Base-by-base conservation (phyloP, 2,329 filamentous ascomycete genomes). In the Fusarium anguioides region DNA sequence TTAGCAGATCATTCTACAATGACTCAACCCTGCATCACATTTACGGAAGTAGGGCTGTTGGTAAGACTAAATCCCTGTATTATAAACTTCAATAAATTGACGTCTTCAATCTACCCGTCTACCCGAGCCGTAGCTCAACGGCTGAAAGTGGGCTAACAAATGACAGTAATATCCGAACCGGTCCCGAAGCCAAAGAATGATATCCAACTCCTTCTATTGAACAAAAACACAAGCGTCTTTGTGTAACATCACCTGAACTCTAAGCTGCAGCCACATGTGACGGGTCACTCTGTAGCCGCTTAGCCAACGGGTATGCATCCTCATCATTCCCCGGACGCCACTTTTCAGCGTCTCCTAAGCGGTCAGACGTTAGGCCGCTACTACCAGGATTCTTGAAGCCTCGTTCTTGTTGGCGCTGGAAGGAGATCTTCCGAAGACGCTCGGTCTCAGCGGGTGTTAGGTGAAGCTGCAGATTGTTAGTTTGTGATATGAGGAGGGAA, bases 401-500 rank as follows among this genome's bases (percentile, higher is more conserved):
- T 12, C 55, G 37, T 6, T 65, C 55, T 2, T 47, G 18, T 8
- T 65, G 62, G 5, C 60, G 62, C 15, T 61, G 44, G 4, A 31
- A 51, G 0, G 60, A 65, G 3, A 65, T 23, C 8, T 44, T 61
- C 0, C 60, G 55, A 7, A 65, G 60, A 24, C 62, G 47, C 0
- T 65, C 39, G 6, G 49, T 18, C 35, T 65, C 62, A 1, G 60
- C 60, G 6, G 62, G 54, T 18, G 55, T 65, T 6, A 65, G 17
- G 1, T 44, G 62, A 10, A 65, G 54, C 60, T 65, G 15, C 7
- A 1, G 2, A 6, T 11, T 5, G 37, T 14, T 12, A 3, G 12
- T 15, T 2, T 0, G 18, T 14, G 14, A 21, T 2, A 1, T n/a
- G 8, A 8, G 5, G 8, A 2, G 9, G 1, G 7, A 5, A 8